phyloP scores from a whole-genome alignment of 805 yeast species.

The Metschnikowia similis region DNA sequence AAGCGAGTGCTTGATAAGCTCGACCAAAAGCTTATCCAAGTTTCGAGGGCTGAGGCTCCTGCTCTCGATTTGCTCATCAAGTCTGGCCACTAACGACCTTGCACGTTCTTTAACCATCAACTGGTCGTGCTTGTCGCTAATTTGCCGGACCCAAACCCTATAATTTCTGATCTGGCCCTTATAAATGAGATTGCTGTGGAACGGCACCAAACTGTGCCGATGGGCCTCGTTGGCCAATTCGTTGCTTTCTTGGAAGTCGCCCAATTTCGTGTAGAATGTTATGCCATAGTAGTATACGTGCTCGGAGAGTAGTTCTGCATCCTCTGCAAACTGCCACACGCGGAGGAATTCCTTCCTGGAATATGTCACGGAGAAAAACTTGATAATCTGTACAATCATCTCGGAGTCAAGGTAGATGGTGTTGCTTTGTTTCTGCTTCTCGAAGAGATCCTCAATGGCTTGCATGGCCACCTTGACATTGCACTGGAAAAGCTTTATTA shows the following conservation, averaged over 20 bases:
- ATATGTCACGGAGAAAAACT: constrained; percentile 20
- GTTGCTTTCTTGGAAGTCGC: constrained; percentile 33
- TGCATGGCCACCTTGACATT: constrained; percentile 25
- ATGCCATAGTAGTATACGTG: constrained; percentile 25
- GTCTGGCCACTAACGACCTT: constrained; percentile 11
- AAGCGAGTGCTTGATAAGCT: constrained; percentile 24
- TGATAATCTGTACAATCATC: constrained; percentile 17
- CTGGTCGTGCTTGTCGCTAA: constrained; percentile 9
- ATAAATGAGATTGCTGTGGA: constrained; percentile 23
- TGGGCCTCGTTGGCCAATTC: constrained; percentile 29
- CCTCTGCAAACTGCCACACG: constrained; percentile 17
- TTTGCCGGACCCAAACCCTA: constrained; percentile 24
- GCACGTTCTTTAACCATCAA: constrained; percentile 9
- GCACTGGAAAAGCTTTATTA: constrained; percentile 22
- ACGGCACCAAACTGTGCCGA: constrained; percentile 25
- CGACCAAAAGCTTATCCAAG: constrained; percentile 19
- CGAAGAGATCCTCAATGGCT: constrained; percentile 22
- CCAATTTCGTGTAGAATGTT: constrained; percentile 26
- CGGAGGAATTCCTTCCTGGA: constrained; percentile 19
- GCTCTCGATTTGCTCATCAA: constrained; percentile 4
- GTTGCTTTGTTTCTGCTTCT: constrained; percentile 13
- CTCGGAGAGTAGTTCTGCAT: constrained; percentile 19
- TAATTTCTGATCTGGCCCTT: constrained; percentile 28
- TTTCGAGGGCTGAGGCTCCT: constrained; percentile 8
- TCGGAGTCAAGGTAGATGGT: constrained; percentile 16